These are phyloP conservation scores for Sporothrix luriei DNA, from an alignment of 2,329 filamentous ascomycete species.

Conservation along the genomic window DNA sequence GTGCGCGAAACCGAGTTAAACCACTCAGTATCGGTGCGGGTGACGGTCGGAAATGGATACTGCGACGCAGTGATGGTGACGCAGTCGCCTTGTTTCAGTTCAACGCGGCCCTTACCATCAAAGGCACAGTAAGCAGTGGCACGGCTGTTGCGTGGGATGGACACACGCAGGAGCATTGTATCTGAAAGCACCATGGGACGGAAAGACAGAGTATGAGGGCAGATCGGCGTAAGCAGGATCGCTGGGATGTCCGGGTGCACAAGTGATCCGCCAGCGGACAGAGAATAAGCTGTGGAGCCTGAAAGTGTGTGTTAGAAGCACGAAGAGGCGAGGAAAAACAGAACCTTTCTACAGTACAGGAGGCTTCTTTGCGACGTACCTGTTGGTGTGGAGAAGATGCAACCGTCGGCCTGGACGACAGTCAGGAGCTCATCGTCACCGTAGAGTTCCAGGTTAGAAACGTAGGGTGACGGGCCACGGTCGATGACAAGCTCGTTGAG, in stretches of 20 bases:
- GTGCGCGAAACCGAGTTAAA: slow-evolving; percentile 93
- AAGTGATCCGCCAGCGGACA: slow-evolving; percentile 91
- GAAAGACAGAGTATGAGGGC: slow-evolving; percentile 95
- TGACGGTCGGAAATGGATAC: slow-evolving; percentile 96
- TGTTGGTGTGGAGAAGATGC: slow-evolving; percentile 96
- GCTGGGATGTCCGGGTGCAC: slow-evolving; percentile 97
- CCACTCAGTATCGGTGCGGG: slow-evolving; percentile 88
- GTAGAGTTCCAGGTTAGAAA: slow-evolving; percentile 94
- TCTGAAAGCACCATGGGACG: slow-evolving; percentile 97
- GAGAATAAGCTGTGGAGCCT: slow-evolving; percentile 88
- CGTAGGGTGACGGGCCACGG: slow-evolving; percentile 92
- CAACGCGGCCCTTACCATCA: slow-evolving; percentile 93
- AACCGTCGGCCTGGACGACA: slow-evolving; percentile 93
- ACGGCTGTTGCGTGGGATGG: slow-evolving; percentile 79
- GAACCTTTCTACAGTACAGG: not conserved
- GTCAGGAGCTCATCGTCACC: slow-evolving; percentile 94
- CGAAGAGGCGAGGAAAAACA: not conserved
- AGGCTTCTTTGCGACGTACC: slow-evolving; percentile 48
- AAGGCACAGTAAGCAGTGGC: slow-evolving; percentile 97
- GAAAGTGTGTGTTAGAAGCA: not conserved
- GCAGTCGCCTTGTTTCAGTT: slow-evolving; percentile 89
- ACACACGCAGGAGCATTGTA: slow-evolving; percentile 86
- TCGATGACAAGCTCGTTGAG: slow-evolving; percentile 98
- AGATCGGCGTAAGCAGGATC: slow-evolving; percentile 95
- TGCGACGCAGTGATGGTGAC: slow-evolving; percentile 95